Conservation (phyloP, 2,329 filamentous ascomycete genomes). For the Tolypocladium tropicale region DNA sequence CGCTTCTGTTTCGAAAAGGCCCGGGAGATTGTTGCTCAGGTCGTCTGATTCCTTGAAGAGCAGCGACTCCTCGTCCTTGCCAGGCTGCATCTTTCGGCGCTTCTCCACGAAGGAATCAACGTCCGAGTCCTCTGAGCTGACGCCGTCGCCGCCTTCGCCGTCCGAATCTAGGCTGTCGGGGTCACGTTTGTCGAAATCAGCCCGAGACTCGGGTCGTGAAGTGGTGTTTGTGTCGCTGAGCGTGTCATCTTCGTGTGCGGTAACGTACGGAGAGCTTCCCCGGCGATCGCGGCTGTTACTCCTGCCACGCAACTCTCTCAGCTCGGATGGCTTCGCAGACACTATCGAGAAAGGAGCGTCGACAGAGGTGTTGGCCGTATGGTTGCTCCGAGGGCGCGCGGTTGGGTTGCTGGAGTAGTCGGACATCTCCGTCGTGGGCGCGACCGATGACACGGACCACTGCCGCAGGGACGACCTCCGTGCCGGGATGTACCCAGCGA, state of each 20-base stretch:
- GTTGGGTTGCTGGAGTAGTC: slow-evolving; percentile 29
- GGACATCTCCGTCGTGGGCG: slow-evolving; percentile 23
- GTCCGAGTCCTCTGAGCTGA: slow-evolving; percentile 13
- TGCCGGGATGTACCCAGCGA: slow-evolving; percentile 2
- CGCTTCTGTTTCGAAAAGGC: slow-evolving; percentile 8
- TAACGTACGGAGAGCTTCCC: not conserved
- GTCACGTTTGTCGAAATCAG: not conserved
- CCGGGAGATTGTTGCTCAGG: slow-evolving; percentile 21
- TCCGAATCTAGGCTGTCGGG: not conserved
- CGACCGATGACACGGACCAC: slow-evolving; percentile 32
- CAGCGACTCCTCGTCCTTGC: slow-evolving; percentile 23
- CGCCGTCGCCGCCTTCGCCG: slow-evolving; percentile 4
- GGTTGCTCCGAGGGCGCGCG: slow-evolving; percentile 28
- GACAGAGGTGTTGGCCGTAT: slow-evolving; percentile 35
- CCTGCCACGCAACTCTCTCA: not conserved
- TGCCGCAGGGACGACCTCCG: slow-evolving; percentile 15
- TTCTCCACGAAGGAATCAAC: slow-evolving; percentile 20
- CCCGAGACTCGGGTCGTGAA: not conserved
- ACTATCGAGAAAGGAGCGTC: slow-evolving; percentile 16
- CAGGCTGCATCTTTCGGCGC: slow-evolving; percentile 6
- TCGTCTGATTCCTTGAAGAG: slow-evolving; percentile 20
- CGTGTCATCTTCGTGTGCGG: not conserved
- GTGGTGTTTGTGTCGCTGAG: not conserved
- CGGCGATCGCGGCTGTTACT: not conserved
- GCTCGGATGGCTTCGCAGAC: not conserved